Evolutionary conservation across 1,139 yeast genomes (phyloP).

Genomic region (Schizosaccharomyces versatilis): DNA sequence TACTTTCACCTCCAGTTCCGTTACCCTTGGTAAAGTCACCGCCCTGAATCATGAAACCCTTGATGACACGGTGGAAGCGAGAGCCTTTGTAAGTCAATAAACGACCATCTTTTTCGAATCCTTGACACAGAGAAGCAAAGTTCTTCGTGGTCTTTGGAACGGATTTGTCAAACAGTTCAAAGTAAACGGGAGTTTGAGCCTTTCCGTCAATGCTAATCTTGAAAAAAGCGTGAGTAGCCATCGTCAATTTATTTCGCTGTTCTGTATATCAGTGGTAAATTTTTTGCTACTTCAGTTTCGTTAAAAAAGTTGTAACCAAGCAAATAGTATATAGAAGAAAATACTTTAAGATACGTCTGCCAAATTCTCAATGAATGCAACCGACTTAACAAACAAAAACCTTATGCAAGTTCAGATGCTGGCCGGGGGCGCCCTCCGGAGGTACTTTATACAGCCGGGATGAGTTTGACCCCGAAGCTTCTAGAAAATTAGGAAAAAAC

Average conservation of each 20-base stretch:
- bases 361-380: too few species aligned
- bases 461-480: too few species aligned
- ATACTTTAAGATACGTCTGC: too few species aligned
- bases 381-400: too few species aligned
- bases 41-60: slow-evolving; percentile 76
- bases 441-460: too few species aligned
- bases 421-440: too few species aligned
- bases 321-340: too few species aligned
- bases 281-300: not conserved
- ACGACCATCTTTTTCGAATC: slow-evolving; percentile 39
- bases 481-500: too few species aligned
- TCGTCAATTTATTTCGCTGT: not conserved
- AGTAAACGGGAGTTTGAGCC: slow-evolving; percentile 23
- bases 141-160: slow-evolving; percentile 90
- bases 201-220: slow-evolving; percentile 1
- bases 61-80: slow-evolving; percentile 75
- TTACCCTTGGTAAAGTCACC: slow-evolving; percentile 82
- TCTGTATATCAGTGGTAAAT: not conserved
- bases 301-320: not conserved
- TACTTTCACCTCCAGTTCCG: slow-evolving; percentile 89
- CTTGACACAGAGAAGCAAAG: slow-evolving; percentile 75
- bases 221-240: not conserved
- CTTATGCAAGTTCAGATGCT: too few species aligned
- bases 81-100: slow-evolving; percentile 41
- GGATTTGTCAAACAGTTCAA: slow-evolving; percentile 26